Conservation (phyloP, 768 basidiomycete species). For the Kondoa subrosea region DNA sequence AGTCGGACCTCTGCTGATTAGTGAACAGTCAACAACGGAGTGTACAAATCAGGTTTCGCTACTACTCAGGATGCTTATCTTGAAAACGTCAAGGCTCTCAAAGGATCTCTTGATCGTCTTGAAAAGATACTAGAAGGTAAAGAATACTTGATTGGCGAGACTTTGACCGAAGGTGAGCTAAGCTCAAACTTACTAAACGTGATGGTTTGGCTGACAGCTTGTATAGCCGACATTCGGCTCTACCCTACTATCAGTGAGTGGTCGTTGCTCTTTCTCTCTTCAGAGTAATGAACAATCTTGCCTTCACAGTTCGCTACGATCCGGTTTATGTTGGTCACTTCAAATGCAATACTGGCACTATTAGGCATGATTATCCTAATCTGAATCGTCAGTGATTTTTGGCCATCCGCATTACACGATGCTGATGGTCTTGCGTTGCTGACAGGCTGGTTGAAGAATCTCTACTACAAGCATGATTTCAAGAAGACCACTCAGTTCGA, state of each 20-base stretch:
- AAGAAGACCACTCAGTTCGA: slow-evolving; percentile 70
- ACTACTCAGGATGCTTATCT: slow-evolving; percentile 64
- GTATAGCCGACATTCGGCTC: slow-evolving; percentile 47
- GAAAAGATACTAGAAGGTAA: slow-evolving; percentile 60
- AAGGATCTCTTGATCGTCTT: slow-evolving; percentile 59
- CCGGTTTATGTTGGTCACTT: slow-evolving; percentile 80
- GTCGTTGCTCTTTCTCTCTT: background rate
- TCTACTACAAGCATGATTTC: slow-evolving; percentile 87
- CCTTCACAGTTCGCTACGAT: slow-evolving; percentile 47
- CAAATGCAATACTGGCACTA: slow-evolving; percentile 71
- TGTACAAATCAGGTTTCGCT: slow-evolving; percentile 82
- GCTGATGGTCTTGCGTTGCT: background rate
- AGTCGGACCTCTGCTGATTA: no score
- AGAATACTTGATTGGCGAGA: slow-evolving; percentile 66
- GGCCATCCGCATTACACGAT: slow-evolving; percentile 30
- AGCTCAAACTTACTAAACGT: slow-evolving; percentile 17
- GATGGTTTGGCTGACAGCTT: slow-evolving; percentile 39
- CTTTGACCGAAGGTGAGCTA: slow-evolving; percentile 49
- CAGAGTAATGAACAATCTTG: background rate
- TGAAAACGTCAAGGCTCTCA: slow-evolving; percentile 53
- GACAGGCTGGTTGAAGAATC: slow-evolving; percentile 51
- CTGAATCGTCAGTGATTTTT: slow-evolving; percentile 39
- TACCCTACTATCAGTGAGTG: slow-evolving; percentile 63
- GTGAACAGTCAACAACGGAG: slow-evolving; percentile 41
- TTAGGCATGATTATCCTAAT: slow-evolving; percentile 53